Conservation (phyloP, 805 yeast genomes). For the Metschnikowia dekortorum region DNA sequence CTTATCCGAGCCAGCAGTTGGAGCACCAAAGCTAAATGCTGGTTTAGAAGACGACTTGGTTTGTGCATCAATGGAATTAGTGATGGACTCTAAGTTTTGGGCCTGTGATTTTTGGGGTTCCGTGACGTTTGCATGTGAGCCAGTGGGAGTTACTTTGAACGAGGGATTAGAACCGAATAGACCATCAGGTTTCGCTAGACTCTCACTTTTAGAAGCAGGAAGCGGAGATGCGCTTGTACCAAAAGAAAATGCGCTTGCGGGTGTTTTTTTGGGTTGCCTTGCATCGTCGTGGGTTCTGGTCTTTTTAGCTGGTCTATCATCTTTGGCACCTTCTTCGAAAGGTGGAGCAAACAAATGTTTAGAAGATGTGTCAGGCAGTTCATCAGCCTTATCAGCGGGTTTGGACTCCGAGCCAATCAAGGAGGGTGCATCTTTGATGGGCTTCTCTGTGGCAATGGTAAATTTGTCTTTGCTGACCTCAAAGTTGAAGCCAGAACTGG, state of each 20-base stretch:
- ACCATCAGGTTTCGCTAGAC: neutral
- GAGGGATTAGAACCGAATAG: neutral
- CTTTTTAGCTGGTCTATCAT: constrained; percentile 3
- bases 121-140: neutral
- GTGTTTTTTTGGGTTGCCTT: neutral
- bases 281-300: neutral
- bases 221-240: neutral
- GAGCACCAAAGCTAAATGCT: neutral
- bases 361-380: neutral
- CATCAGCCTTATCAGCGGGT: constrained; percentile 6
- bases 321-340: neutral
- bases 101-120: neutral
- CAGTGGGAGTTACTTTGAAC: neutral
- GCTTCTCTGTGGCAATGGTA: constrained; percentile 16
- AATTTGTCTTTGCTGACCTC: constrained; percentile 28
- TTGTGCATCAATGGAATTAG: neutral
- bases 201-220: neutral
- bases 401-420: neutral
- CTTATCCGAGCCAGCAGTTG: neutral
- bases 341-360: constrained; percentile 4
- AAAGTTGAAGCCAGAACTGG: constrained; percentile 38
- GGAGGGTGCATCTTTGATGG: neutral
- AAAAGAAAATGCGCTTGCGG: neutral
- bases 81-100: neutral
- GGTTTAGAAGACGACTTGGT: neutral